phyloP scores from a whole-genome alignment of 352 stramenopile genomes.

The Phytopythium litorale region DNA sequence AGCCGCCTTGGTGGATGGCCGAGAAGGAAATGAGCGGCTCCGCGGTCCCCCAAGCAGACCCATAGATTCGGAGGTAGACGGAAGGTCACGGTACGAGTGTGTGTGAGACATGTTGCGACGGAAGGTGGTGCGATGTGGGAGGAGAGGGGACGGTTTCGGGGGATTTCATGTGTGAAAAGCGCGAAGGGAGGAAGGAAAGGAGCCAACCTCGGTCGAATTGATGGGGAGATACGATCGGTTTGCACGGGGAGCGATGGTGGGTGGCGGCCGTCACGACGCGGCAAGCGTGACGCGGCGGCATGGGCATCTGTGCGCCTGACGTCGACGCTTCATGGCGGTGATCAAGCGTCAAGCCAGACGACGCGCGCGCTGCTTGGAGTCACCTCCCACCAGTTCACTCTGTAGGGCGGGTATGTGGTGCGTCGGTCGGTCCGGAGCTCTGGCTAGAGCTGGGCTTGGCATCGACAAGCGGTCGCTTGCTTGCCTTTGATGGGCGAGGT shows the following conservation, averaged over 20 bases:
- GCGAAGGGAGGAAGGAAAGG: neutral
- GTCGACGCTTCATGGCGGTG: no score
- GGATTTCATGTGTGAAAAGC: neutral
- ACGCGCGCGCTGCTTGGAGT: no score
- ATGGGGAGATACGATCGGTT: neutral
- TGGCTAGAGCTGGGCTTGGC: no score
- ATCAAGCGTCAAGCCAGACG: no score
- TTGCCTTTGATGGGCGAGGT: no score
- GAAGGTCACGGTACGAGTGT: neutral
- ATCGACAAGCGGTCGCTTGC: no score
- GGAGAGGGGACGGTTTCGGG: neutral
- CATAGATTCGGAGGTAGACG: neutral
- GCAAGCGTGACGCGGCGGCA: neutral
- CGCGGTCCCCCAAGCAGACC: conserved; percentile 2
- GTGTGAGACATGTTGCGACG: neutral
- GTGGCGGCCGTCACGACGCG: neutral
- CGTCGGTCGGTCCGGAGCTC: no score
- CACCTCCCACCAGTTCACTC: no score
- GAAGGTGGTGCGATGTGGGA: neutral
- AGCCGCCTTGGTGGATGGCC: neutral
- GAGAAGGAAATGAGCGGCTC: conserved; percentile 5
- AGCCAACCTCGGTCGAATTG: neutral
- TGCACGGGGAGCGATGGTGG: neutral
- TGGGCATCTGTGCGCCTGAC: neutral
- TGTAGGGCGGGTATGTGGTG: no score